Conservation (phyloP, 768 basidiomycete species). For the Coprinellus aureogranulatus region DNA sequence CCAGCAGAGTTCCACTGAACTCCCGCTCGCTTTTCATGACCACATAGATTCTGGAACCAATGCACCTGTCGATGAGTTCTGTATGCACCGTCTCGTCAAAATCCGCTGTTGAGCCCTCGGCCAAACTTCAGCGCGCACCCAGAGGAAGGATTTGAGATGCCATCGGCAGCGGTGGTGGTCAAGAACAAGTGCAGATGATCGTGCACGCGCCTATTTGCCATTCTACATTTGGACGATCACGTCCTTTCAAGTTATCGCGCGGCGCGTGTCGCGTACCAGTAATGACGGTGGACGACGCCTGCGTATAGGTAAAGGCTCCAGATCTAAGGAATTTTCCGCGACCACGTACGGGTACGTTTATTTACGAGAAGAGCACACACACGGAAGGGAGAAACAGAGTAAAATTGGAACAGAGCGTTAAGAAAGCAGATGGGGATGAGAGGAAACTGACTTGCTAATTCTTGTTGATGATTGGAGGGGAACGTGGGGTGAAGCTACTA, state of each 20-base stretch:
- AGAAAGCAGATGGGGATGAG: slow-evolving; percentile 1
- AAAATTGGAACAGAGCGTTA: not conserved
- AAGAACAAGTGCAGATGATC: not conserved
- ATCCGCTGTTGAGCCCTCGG: not conserved
- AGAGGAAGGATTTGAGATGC: slow-evolving; percentile 93
- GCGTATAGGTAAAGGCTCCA: too few relatives aligned
- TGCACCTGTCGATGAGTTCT: slow-evolving; percentile 98
- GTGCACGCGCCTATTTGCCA: not conserved
- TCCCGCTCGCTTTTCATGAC: slow-evolving; percentile 98
- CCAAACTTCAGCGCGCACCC: slow-evolving; percentile 42
- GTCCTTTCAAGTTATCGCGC: too few relatives aligned
- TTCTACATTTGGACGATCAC: not conserved
- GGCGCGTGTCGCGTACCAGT: too few relatives aligned
- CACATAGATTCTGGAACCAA: slow-evolving; percentile 96
- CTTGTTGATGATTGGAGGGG: slow-evolving; percentile 1
- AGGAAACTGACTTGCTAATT: slow-evolving; percentile 10
- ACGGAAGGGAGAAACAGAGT: not conserved
- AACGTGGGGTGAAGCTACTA: slow-evolving; percentile 1
- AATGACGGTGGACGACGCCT: too few relatives aligned
- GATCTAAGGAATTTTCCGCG: too few relatives aligned
- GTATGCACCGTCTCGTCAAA: not conserved
- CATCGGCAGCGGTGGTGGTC: slow-evolving; percentile 43
- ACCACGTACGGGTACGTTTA: slow-evolving; percentile 5
- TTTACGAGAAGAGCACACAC: not conserved
- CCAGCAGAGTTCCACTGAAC: slow-evolving; percentile 91